phyloP scores from a whole-genome alignment of 257 asterid species.

The Nicotiana attenuata region DNA sequence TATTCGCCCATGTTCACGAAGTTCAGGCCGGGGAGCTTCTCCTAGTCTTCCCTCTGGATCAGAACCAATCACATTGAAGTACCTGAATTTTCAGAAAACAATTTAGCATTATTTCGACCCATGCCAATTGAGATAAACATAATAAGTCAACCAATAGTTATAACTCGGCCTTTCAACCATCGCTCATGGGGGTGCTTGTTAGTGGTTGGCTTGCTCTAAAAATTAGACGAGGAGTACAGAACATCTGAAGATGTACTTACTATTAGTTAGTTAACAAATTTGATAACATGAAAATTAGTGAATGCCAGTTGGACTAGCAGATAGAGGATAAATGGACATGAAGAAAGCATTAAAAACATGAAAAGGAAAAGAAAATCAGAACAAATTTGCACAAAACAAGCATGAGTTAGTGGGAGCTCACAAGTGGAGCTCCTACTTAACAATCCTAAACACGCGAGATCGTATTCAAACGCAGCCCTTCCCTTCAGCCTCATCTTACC shows the following conservation, averaged over 20 bases:
- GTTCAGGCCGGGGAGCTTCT: constrained; percentile 92
- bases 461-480: not conserved
- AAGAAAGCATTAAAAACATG: not conserved
- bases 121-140: not conserved
- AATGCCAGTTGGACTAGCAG: not conserved
- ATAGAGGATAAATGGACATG: not conserved
- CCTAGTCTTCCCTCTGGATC: constrained; percentile 94
- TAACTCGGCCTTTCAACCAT: not conserved
- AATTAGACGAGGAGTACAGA: not conserved
- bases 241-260: not conserved
- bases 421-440: not conserved
- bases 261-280: not conserved
- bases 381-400: not conserved
- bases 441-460: not conserved
- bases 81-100: constrained; percentile 23
- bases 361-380: not conserved
- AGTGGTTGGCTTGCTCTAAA: not conserved
- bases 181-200: not conserved
- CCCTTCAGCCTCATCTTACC: not conserved
- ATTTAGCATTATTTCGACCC: not conserved
- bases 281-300: not conserved
- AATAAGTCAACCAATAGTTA: constrained; percentile 3
- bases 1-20: constrained; percentile 87
- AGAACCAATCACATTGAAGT: constrained; percentile 54
- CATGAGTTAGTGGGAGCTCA: not conserved